Evolutionary conservation across 2,329 filamentous ascomycete genomes (phyloP), one percentile per base, ranked within the genome.

Genomic region (Cucurbitaria berberidis): DNA sequence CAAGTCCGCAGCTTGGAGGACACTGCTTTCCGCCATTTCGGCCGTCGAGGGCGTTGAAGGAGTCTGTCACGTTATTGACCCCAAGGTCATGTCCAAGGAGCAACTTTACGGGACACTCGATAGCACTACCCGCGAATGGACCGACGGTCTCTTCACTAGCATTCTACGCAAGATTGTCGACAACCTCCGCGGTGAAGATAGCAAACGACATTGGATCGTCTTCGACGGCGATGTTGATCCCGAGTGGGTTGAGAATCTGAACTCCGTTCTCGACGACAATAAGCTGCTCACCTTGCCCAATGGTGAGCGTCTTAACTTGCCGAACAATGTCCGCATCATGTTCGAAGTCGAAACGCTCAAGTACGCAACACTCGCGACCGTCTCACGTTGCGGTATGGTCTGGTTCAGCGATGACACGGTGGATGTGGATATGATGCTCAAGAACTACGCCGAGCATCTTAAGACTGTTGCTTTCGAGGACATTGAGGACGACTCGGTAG

Each of bases 51-150:
- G 89, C 21, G 83, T 96, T 6, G 96, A 99, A 75, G 95, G 96
- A 27, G 91, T 99, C 40, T 96, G 87, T 62, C 95, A 99, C 71
- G 90, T 99, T 51, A 99, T 99, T 65, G 95, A 99, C 75, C 96
- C 93, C 35, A 99, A 99, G 79, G 96, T 99, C 75, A 99, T 99
- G 95, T 96, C 93, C 46, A 99, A 99, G 78, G 95, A 99, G 78
- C 90, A 91, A 21, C 81, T 99, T 3, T 99, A 99, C 70, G 95
- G 95, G 71, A 97, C 88, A 66, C 83, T 99, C 43, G 95, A 99
- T 74, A 93, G 91, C 53, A 99, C 95, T 2, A 99, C 95, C 1
- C 87, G 95, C 67, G 95, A 99, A 76, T 99, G 95, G 95, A 99
- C 95, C 0, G 96, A 99, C 68, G 95, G 95, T 76, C 82, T 99